These are phyloP conservation scores for Neltuma alba DNA, from an alignment of 306 rosid genomes.

Conservation along the genomic window DNA sequence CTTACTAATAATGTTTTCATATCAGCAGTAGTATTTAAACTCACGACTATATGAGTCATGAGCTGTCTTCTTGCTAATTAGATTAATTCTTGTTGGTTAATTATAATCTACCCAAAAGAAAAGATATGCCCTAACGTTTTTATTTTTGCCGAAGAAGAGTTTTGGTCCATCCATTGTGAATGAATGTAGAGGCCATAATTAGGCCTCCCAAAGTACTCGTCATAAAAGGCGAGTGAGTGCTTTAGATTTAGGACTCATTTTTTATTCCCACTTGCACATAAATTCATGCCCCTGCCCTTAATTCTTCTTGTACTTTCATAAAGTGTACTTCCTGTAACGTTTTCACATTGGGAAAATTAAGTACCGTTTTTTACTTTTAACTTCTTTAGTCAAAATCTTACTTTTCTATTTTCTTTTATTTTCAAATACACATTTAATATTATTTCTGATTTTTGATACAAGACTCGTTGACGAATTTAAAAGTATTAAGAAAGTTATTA, in stretches of 20 bases:
- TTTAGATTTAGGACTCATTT: constrained; percentile 20
- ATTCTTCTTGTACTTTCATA: not conserved
- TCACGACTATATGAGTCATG: too few species aligned
- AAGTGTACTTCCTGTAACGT: not conserved
- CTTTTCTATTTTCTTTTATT: not conserved
- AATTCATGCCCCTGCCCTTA: not conserved
- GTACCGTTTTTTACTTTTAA: not conserved
- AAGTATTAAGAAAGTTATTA: too few species aligned
- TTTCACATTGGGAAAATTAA: constrained; percentile 19
- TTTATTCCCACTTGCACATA: constrained; percentile 1
- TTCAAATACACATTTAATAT: too few species aligned
- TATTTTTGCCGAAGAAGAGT: not conserved
- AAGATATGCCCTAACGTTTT: not conserved
- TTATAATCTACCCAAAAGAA: not conserved
- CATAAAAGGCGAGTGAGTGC: constrained; percentile 22
- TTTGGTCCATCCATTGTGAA: not conserved
- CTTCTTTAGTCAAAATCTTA: not conserved
- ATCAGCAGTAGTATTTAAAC: too few species aligned
- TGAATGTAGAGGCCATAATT: constrained; percentile 3
- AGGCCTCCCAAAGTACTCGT: constrained; percentile 19
- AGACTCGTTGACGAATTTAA: too few species aligned
- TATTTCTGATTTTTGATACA: too few species aligned
- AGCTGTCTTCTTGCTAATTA: too few species aligned
- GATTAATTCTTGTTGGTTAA: too few species aligned
- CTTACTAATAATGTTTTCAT: too few species aligned